Conservation (phyloP, 805 yeast species). For the Wickerhamiella hasegawae region DNA sequence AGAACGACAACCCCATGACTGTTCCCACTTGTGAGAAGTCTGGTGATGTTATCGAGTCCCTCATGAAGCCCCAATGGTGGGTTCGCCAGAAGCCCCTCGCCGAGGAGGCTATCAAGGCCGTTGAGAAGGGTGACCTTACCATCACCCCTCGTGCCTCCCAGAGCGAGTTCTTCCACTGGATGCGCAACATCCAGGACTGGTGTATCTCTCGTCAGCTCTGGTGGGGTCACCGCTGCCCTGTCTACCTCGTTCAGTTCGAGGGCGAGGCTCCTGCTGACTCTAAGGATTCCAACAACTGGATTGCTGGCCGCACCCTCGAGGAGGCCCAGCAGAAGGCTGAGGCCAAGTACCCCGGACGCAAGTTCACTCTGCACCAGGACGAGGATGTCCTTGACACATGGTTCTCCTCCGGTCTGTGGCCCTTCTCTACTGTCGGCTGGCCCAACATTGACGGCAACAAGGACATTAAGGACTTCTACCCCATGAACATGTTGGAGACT, state of each 20-base stretch:
- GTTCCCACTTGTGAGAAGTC: slow-evolving; percentile 91
- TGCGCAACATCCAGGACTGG: slow-evolving; percentile 96
- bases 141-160: slow-evolving; percentile 83
- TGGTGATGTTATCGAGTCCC: slow-evolving; percentile 92
- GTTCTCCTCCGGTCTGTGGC: slow-evolving; percentile 98
- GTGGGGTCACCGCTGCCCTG: slow-evolving; percentile 99
- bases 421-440: slow-evolving; percentile 94
- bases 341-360: slow-evolving; percentile 50
- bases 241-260: slow-evolving; percentile 70
- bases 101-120: slow-evolving; percentile 69
- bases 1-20: slow-evolving; percentile 89
- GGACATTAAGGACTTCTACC: slow-evolving; percentile 67
- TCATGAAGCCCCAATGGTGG: slow-evolving; percentile 99
- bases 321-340: slow-evolving; percentile 80
- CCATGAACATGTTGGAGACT: slow-evolving; percentile 89
- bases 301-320: slow-evolving; percentile 67
- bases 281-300: slow-evolving; percentile 64
- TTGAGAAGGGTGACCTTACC: slow-evolving; percentile 60
- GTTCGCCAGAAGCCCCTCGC: slow-evolving; percentile 86
- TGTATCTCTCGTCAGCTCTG: slow-evolving; percentile 88
- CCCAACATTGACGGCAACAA: slow-evolving; percentile 46
- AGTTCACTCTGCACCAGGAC: slow-evolving; percentile 75
- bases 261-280: slow-evolving; percentile 42
- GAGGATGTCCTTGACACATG: slow-evolving; percentile 98
- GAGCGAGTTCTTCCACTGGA: slow-evolving; percentile 88